A percentile compares a stretch with the other conserved stretches of the same genome.
Evolutionary conservation across 495 filamentous ascomycete species (phyloP).

Genomic region (Xylaria venustula): DNA sequence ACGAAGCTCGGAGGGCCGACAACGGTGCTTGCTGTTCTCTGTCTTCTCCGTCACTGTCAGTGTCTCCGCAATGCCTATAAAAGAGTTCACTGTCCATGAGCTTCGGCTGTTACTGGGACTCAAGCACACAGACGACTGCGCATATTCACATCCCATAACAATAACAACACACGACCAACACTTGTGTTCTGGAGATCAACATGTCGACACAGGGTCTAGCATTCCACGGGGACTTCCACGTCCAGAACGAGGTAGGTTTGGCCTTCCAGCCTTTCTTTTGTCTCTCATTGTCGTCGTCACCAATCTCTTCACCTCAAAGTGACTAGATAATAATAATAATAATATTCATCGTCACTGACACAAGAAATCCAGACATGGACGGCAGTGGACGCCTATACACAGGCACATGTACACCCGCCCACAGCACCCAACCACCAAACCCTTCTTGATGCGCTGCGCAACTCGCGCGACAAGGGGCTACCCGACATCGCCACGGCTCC

Average conservation of each 20-base stretch:
- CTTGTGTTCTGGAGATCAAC: too few species aligned
- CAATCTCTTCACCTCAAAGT: too few species aligned
- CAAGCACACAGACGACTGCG: constrained; percentile 1
- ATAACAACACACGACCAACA: neutral
- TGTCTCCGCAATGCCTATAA: constrained; percentile 10
- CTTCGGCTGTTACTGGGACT: constrained; percentile 4
- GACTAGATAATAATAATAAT: too few species aligned
- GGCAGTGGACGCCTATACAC: constrained; percentile 22
- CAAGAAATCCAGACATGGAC: constrained; percentile 14
- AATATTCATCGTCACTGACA: too few species aligned
- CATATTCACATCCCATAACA: neutral
- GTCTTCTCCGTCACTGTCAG: too few species aligned
- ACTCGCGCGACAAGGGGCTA: constrained; percentile 24
- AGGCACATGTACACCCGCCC: constrained; percentile 19
- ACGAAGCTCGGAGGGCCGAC: neutral
- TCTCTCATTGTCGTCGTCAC: neutral
- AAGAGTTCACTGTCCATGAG: constrained; percentile 9
- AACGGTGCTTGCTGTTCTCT: too few species aligned
- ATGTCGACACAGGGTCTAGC: constrained; percentile 12
- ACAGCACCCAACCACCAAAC: constrained; percentile 16
- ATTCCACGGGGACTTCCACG: neutral
- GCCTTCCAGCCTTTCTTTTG: neutral
- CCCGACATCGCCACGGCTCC: constrained; percentile 41
- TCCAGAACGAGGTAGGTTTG: constrained; percentile 1
- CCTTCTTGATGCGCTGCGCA: constrained; percentile 17